Evolutionary conservation across 805 yeast species (phyloP), one percentile per base, ranked within the genome.

Genomic region (Myxozyma neotropica): DNA sequence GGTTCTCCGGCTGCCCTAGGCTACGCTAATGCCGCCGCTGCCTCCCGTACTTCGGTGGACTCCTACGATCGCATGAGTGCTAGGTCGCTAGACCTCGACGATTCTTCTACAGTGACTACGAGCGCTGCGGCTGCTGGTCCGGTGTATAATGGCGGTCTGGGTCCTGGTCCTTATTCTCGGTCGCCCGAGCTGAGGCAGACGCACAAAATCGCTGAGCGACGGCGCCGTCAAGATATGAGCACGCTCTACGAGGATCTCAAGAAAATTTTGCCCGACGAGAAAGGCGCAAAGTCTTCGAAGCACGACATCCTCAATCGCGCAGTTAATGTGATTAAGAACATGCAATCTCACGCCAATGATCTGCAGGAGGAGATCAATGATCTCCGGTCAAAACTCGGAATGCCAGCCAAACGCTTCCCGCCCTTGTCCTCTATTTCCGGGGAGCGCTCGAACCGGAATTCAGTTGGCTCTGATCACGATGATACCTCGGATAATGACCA

Each of bases 181-280:
- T 65, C 68, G 35, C 68, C 69, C 17, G 69, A 65, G 48, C 61
- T 67, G n/a, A 58, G 69, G 17, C 66, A 61, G 54, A 67, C 64
- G 12, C 69, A 67, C 59, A 67, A 67, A 44, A 64, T 67, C 26
- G 69, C 69, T 21, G 69, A 67, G 53, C 60, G 69, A 17, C 57
- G 66, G 17, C 62, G 69, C 8, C 66, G 69, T 5, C 56, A 62
- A 29, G 69, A 67, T 45, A 67, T 67, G 67, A 47, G 68, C 27
- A 38, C 65, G 4, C 62, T 67, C 33, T 67, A 67, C 53, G 66
- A 63, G n/a, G 66, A 65, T 42, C 55, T 67, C 29, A 55, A 61
- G 27, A 57, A 61, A 23, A 47, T 59, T 36, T 44, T 67, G 19
- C 69, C 69, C 12, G 65, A 67, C 45, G 67, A 64, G 26, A 57